Base-by-base conservation (phyloP, 306 rosid species). In the cucumber (Cucumis sativus) region DNA sequence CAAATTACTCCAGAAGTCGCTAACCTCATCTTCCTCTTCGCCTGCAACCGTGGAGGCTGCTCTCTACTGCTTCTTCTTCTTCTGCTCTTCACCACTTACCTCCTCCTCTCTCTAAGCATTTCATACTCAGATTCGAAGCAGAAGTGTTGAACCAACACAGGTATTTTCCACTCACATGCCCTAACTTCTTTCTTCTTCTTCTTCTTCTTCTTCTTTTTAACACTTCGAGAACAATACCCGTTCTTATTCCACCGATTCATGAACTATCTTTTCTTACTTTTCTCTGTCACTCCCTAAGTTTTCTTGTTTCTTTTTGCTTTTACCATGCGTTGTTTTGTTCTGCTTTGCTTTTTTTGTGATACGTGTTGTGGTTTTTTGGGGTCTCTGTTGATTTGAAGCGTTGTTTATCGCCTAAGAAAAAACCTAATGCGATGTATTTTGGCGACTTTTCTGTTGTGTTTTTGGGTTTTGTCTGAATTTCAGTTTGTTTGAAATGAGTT, bases 11-110 rank as follows among this genome's bases (percentile, higher is more conserved):
- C 18, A 47, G 75, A 70, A 70, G 39, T 43, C 18, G 72, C 56
- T 68, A 70, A 25, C 76, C 76, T 72, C 76, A 72, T 72, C 76
- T 45, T 58, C 54, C 55, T 70, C 61, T 47, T 72, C 76, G 61
- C 61, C 76, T 51, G 76, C 72, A 30, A 28, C 76, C 45, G 60
- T 51, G 58, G 60, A 72, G 60, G 76, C 61, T 43, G 25, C 45
- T 51, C 57, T 52, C 57, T n/a, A n/a, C n/a, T 52, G 9, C 76
- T 47, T 57, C 76, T 45, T 70, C 75, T 33, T 33, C 37, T 45
- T 18, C 55, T 68, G 39, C 58, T 20, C 30, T 28, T 7, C n/a
- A 21, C 15, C 74, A 41, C 56, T n/a, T 30, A 0, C 13, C 75
- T 37, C 18, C 3, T 7, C 4, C 33, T 69, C 58, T 69, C 56